Conservation (phyloP, 352 stramenopile genomes). For the Aphanomyces astaci region DNA sequence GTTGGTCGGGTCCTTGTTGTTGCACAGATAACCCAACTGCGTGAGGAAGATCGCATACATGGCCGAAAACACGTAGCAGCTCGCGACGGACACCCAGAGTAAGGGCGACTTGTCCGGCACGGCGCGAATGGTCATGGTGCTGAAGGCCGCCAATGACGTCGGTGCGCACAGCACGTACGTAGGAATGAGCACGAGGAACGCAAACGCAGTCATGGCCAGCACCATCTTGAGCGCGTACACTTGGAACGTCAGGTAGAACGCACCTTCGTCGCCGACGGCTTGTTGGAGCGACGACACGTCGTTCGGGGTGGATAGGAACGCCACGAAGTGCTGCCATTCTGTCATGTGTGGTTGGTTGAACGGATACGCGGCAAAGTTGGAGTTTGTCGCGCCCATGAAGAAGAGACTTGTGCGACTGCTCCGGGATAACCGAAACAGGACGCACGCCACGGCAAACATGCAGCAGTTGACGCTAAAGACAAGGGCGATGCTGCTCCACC, state of each 20-base stretch:
- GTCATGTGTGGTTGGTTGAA: slow-evolving; percentile 10
- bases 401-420: slow-evolving; percentile 21
- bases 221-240: slow-evolving; percentile 65
- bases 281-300: slow-evolving; percentile 12
- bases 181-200: slow-evolving; percentile 58
- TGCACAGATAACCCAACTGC: slow-evolving; percentile 51
- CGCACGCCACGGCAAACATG: slow-evolving; percentile 9
- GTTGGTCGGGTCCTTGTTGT: slow-evolving; percentile 31
- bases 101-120: slow-evolving; percentile 70
- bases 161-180: slow-evolving; percentile 50
- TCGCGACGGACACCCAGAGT: slow-evolving; percentile 65
- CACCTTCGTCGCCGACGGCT: slow-evolving; percentile 58
- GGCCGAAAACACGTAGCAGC: slow-evolving; percentile 66
- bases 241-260: slow-evolving; percentile 81
- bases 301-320: background rate
- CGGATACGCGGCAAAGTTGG: slow-evolving; percentile 2
- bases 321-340: background rate
- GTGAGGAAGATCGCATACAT: slow-evolving; percentile 67
- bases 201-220: slow-evolving; percentile 48
- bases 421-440: slow-evolving; percentile 3
- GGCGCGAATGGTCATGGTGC: slow-evolving; percentile 40
- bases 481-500: slow-evolving; percentile 16
- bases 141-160: slow-evolving; percentile 24
- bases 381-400: slow-evolving; percentile 9
- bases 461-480: slow-evolving; percentile 16